These are phyloP conservation scores for Arbutus unedo DNA, from an alignment of 148 eudicot genomes.

Conservation along the genomic window DNA sequence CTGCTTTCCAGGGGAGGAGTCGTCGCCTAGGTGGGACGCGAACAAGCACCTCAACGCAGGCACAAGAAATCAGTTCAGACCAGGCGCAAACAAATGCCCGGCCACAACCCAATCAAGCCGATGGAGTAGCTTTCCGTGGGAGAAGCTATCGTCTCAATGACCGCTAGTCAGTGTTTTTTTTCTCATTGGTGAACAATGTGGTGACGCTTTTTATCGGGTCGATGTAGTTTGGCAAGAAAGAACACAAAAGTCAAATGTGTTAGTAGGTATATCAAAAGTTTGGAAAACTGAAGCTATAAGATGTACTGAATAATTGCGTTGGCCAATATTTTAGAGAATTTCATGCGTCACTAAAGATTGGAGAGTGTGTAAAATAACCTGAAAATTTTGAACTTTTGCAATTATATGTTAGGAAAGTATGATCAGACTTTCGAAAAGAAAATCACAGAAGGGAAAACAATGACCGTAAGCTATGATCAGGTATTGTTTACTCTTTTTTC, in stretches of 20 bases:
- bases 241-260: background rate
- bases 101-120: slow-evolving; percentile 15
- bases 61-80: background rate
- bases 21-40: slow-evolving; percentile 22
- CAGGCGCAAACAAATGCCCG: slow-evolving; percentile 4
- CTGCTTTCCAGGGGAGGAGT: slow-evolving; percentile 36
- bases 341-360: background rate
- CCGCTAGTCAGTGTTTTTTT: background rate
- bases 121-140: slow-evolving; percentile 17
- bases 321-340: background rate
- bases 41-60: slow-evolving; percentile 9
- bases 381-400: too few species aligned
- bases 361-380: background rate
- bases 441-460: too few species aligned
- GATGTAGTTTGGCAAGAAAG: background rate
- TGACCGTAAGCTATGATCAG: too few species aligned
- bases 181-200: background rate
- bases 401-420: too few species aligned
- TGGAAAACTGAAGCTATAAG: background rate
- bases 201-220: background rate
- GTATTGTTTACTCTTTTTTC: too few species aligned
- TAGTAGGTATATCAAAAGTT: background rate
- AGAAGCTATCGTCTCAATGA: slow-evolving; percentile 22
- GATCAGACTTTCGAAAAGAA: too few species aligned
- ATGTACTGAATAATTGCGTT: background rate